Evolutionary conservation across 2,329 filamentous ascomycete species (phyloP), one percentile per base, ranked within the genome.

Genomic region (Cladosporium sp.): DNA sequence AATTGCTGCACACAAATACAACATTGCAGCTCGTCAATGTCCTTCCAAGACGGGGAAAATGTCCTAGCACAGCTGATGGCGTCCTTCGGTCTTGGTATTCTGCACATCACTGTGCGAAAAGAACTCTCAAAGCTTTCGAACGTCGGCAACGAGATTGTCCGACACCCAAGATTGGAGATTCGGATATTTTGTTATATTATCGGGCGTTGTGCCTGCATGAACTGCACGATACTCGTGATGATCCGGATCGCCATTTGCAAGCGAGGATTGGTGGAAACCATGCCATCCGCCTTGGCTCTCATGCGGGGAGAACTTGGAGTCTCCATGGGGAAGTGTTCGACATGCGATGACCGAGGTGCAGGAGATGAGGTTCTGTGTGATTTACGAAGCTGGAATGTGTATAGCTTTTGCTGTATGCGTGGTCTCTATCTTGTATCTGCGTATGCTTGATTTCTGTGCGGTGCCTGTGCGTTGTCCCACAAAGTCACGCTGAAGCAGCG

Each of bases 181-280:
- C 14, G 12, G 17, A 17, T 25, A 36, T 45, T 37, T 38, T 36
- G 28, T 47, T 25, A 49, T 25, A 49, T 49, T 56, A 25, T 30
- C 38, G 19, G 54, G 42, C 54, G 42, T 39, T 20, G 54, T 56
- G 19, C 54, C 54, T 56, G 54, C 42, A 55, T 55, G 39, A 45
- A 17, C 52, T 36, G 52, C 30, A 22, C 15, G 19, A 14, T 19
- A 42, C 52, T 37, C 39, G 30, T 55, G 54, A 56, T 20, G 20
- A 34, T 12, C 6, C 22, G 15, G 34, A 38, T 22, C 40, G 14
- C 22, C 28, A 17, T 22, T 30, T 14, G 40, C 17, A 22, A 20
- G 45, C 36, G 54, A 39, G 19, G 54, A 56, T 56, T 56, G 54
- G 54, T 56, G 54, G 54, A 56, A 49, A 20, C 14, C 20, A 30